A percentile compares a stretch with the other conserved stretches of the same genome.
Conservation (phyloP, 148 eudicot species). For the Cornus florida region DNA sequence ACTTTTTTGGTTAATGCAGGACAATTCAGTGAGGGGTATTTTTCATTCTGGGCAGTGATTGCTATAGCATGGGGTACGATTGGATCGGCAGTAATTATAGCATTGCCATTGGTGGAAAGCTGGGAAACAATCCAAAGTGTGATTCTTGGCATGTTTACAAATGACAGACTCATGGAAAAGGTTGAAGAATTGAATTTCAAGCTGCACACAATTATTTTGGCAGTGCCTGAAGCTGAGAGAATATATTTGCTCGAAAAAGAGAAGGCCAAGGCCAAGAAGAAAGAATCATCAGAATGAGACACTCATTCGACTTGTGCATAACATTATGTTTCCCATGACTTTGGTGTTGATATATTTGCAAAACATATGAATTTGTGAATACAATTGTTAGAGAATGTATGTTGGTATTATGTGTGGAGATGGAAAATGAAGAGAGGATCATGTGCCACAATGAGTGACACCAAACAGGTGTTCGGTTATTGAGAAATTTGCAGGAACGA, state of each 20-base stretch:
- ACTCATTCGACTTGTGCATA: slow-evolving; percentile 14
- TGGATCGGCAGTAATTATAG: slow-evolving; percentile 79
- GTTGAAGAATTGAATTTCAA: slow-evolving; percentile 63
- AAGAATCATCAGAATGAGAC: slow-evolving; percentile 33
- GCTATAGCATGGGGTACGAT: slow-evolving; percentile 95
- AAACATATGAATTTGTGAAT: too few species aligned
- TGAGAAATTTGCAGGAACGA: too few species aligned
- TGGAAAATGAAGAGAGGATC: too few species aligned
- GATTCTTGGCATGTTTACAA: slow-evolving; percentile 71
- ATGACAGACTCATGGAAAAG: slow-evolving; percentile 62
- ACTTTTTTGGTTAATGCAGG: slow-evolving; percentile 39
- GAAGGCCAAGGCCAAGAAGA: slow-evolving; percentile 55
- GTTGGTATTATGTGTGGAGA: too few species aligned
- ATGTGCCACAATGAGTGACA: too few species aligned
- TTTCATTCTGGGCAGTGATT: slow-evolving; percentile 82
- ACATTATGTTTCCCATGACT: not conserved
- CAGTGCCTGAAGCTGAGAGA: slow-evolving; percentile 78
- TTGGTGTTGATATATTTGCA: not conserved
- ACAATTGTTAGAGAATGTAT: too few species aligned
- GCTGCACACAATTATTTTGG: slow-evolving; percentile 53
- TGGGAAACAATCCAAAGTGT: slow-evolving; percentile 71
- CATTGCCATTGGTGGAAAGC: slow-evolving; percentile 80
- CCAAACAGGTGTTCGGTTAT: too few species aligned
- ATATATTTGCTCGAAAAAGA: slow-evolving; percentile 64
- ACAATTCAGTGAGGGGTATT: slow-evolving; percentile 69